These are phyloP conservation scores for Poronia punctata DNA, from an alignment of 495 filamentous ascomycete genomes.

Conservation along the genomic window DNA sequence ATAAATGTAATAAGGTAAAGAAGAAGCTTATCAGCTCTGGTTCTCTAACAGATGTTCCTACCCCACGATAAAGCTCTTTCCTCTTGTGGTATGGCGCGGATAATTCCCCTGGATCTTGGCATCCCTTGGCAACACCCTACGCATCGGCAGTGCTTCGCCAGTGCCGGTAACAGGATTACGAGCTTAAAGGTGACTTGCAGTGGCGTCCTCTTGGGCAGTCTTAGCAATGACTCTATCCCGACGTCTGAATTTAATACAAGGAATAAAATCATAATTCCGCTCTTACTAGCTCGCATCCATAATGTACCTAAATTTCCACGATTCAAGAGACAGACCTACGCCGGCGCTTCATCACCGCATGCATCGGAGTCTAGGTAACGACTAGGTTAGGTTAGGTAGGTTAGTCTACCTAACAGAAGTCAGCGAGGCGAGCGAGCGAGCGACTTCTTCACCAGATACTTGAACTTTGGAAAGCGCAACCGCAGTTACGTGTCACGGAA, in stretches of 20 bases:
- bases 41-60: too few species aligned
- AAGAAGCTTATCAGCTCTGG: conserved; percentile 8
- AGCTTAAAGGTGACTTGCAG: too few species aligned
- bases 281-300: too few species aligned
- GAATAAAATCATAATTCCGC: too few species aligned
- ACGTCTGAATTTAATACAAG: not conserved
- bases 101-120: conserved; percentile 6
- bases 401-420: too few species aligned
- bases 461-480: too few species aligned
- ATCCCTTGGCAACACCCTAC: not conserved
- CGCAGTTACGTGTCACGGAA: too few species aligned
- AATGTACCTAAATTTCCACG: too few species aligned
- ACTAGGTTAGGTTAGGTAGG: too few species aligned
- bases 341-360: conserved; percentile 1
- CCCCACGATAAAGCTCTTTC: conserved; percentile 1
- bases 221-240: not conserved
- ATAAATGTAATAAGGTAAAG: not conserved
- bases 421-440: too few species aligned
- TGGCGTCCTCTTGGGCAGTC: not conserved
- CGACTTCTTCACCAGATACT: too few species aligned
- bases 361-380: conserved; percentile 1
- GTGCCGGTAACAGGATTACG: not conserved
- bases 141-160: conserved; percentile 1
- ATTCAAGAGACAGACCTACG: too few species aligned
- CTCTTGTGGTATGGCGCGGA: conserved; percentile 3